Evolutionary conservation across 129 eudicot species (phyloP), one percentile per base, ranked within the genome.

Genomic region (Kitagawia praeruptora): DNA sequence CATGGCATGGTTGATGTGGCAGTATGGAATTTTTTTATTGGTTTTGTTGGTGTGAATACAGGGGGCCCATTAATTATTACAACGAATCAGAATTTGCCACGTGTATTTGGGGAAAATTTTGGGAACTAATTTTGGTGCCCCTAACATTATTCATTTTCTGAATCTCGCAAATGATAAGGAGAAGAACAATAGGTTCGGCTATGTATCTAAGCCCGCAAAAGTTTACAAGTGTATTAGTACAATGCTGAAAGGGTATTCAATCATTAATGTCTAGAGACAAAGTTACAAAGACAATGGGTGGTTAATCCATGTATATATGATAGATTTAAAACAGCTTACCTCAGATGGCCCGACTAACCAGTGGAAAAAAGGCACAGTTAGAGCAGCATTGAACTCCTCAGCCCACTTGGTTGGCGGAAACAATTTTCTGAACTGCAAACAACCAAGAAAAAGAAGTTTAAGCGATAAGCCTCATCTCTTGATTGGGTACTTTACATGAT

Each of bases 321-420:
- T 5, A 46, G 8, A 25, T 25, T 0, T 14, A 1, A 12, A 44
- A 74, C 11, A n/a, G 39, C 41, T 42, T 88, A 95, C 98, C 98
- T 95, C 96, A 70, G 98, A 92, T 54, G 98, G 98, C 41, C 98
- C 97, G 80, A 95, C 98, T 72, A 95, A 80, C 98, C 98, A 95
- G 81, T 95, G 96, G 85, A 95, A 95, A 87, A 95, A 90, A 77
- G 98, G 98, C 49, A 95, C 98, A 12, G 98, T 95, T 66, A 95
- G 75, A 42, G 96, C 91, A 40, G 98, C 98, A 86, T 95, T 95
- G 88, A 95, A 92, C 87, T 95, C 98, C 23, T 91, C 96, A 6
- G 98, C 97, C 98, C 97, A 92, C 78, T 90, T 95, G 78, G 98
- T 95, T 70, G 98, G 97, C 40, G 98, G 98, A 83, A 95, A 95